Conservation (phyloP, 208 protist genomes). For the Trypanosoma grayi region DNA sequence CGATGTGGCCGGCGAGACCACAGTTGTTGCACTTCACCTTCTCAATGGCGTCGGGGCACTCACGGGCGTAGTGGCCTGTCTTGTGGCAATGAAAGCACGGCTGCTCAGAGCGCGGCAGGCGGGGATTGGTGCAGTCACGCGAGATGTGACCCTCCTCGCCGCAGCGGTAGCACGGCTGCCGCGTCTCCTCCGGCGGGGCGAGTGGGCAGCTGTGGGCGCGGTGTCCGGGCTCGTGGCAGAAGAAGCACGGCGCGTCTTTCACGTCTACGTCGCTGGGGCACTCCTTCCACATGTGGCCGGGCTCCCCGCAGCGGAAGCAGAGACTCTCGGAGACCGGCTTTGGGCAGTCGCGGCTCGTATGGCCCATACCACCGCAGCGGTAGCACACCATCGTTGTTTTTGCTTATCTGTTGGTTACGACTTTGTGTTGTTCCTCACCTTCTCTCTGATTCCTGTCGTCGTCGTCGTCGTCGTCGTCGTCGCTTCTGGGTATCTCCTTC, state of each 20-base stretch:
- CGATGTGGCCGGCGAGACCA: conserved; percentile 75
- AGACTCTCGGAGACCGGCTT: conserved; percentile 38
- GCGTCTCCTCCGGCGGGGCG: conserved; percentile 64
- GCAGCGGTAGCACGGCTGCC: conserved; percentile 79
- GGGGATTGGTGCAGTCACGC: conserved; percentile 65
- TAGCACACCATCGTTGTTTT: conserved; percentile 76
- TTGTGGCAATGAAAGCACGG: conserved; percentile 81
- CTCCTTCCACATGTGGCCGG: conserved; percentile 74
- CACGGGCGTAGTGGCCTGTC: conserved; percentile 75
- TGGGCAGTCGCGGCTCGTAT: conserved; percentile 78
- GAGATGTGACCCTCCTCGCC: conserved; percentile 77
- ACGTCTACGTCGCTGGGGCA: conserved; percentile 63
- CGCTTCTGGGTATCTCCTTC: no score
- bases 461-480: no score
- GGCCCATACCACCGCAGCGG: conserved; percentile 74
- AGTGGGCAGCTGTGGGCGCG: conserved; percentile 82
- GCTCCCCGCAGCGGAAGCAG: conserved; percentile 83
- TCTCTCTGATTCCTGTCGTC: not conserved
- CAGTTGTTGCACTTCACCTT: conserved; percentile 79
- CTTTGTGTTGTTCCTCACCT: not conserved
- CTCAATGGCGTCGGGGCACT: conserved; percentile 57
- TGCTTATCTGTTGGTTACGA: conserved; percentile 6
- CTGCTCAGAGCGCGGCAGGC: conserved; percentile 31
- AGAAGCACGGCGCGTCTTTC: conserved; percentile 81
- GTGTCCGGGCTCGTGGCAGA: conserved; percentile 86